phyloP scores from a whole-genome alignment of 2,329 filamentous ascomycete genomes.

The Parastagonospora avenae region DNA sequence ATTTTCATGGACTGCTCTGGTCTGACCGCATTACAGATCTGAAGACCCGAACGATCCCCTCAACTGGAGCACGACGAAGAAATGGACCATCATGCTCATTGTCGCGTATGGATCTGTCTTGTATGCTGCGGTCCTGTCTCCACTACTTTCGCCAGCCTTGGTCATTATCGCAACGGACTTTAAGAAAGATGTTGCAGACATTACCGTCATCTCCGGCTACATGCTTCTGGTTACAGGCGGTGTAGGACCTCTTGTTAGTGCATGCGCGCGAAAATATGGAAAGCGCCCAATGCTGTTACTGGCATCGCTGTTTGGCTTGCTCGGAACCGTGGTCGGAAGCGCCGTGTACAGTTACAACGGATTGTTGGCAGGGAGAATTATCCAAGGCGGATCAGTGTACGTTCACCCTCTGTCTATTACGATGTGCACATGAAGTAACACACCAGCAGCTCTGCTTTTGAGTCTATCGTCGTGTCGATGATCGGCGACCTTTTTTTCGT shows the following conservation, averaged over 20 bases:
- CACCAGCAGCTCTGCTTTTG: slow-evolving; percentile 37
- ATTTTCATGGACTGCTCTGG: slow-evolving; percentile 51
- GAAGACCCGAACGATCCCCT: slow-evolving; percentile 45
- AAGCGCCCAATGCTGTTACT: slow-evolving; percentile 40
- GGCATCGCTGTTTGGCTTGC: slow-evolving; percentile 35
- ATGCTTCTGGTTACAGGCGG: slow-evolving; percentile 42
- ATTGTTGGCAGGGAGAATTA: slow-evolving; percentile 38
- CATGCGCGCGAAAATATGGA: slow-evolving; percentile 40
- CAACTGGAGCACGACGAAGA: slow-evolving; percentile 42
- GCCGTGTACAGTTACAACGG: slow-evolving; percentile 35
- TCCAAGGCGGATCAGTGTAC: slow-evolving; percentile 37
- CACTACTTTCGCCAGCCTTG: slow-evolving; percentile 43
- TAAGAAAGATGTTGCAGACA: slow-evolving; percentile 30
- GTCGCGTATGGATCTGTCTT: slow-evolving; percentile 40
- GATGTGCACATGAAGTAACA: background rate
- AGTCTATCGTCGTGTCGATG: slow-evolving; percentile 42
- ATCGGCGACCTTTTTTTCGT: slow-evolving; percentile 46
- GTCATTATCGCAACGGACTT: slow-evolving; percentile 42
- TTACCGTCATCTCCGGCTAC: slow-evolving; percentile 47
- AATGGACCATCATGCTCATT: slow-evolving; percentile 39
- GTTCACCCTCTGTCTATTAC: slow-evolving; percentile 16
- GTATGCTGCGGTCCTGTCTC: slow-evolving; percentile 39
- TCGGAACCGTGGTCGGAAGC: slow-evolving; percentile 37
- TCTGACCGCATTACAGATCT: slow-evolving; percentile 49
- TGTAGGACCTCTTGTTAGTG: slow-evolving; percentile 42